Conservation (phyloP, 768 basidiomycete genomes). For the Auriscalpium microsporum region DNA sequence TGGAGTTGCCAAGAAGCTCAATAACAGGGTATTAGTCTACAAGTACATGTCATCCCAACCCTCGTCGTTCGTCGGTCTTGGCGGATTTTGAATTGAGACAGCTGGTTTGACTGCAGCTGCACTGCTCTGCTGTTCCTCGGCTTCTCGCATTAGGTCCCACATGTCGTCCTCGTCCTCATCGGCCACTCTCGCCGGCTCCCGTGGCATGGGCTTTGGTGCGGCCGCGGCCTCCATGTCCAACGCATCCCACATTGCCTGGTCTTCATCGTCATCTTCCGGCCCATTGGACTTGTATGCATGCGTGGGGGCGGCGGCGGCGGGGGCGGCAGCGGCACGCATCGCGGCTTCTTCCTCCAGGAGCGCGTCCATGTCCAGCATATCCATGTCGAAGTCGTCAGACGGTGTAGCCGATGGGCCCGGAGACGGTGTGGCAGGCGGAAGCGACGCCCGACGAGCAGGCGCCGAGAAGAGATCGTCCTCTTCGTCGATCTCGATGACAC, state of each 20-base stretch:
- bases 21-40: neutral
- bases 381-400: constrained; percentile 7
- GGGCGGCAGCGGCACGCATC: neutral
- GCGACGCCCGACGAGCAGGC: neutral
- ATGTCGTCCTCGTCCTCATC: constrained; percentile 53
- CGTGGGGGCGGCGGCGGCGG: neutral
- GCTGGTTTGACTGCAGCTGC: neutral
- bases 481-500: constrained; percentile 6
- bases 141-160: constrained; percentile 60
- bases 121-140: constrained; percentile 28
- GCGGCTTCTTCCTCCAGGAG: constrained; percentile 12
- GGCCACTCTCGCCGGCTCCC: constrained; percentile 4
- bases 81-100: neutral
- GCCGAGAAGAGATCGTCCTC: neutral
- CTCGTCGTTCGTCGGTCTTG: constrained; percentile 32
- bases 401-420: neutral
- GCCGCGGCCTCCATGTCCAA: constrained; percentile 14
- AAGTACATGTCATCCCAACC: constrained; percentile 64
- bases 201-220: neutral
- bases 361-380: constrained; percentile 5
- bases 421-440: constrained; percentile 4
- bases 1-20: too few relatives aligned
- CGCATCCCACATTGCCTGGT: constrained; percentile 31
- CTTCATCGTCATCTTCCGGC: constrained; percentile 24
- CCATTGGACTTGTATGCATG: constrained; percentile 5